A percentile compares a stretch with the other conserved stretches of the same genome.
Evolutionary conservation across 2,329 filamentous ascomycete species (phyloP).

Genomic region (Diaporthe sp.): DNA sequence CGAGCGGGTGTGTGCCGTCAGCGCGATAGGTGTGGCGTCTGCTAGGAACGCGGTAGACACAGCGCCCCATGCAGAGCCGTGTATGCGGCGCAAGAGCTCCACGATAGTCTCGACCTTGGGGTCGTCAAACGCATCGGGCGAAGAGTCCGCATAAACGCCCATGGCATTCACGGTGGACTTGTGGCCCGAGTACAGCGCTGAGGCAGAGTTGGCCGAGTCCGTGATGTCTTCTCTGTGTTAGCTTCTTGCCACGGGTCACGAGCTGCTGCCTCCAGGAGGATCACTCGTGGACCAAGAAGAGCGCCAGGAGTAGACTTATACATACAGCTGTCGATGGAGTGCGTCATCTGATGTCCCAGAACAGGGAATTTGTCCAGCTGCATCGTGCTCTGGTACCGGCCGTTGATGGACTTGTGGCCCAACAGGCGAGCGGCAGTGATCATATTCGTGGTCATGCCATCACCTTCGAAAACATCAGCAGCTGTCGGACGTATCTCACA

Average conservation of each 20-base stretch:
- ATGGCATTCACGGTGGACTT: constrained; percentile 88
- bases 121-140: constrained; percentile 80
- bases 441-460: constrained; percentile 82
- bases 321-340: constrained; percentile 26
- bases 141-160: constrained; percentile 85
- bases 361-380: constrained; percentile 87
- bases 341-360: constrained; percentile 84
- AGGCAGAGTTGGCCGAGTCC: constrained; percentile 88
- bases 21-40: constrained; percentile 85
- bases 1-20: constrained; percentile 79
- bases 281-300: not conserved
- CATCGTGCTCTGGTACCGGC: constrained; percentile 83
- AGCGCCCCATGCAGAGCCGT: constrained; percentile 71
- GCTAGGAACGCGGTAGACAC: constrained; percentile 87
- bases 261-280: not conserved
- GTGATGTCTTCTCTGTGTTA: constrained; percentile 77
- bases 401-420: constrained; percentile 86
- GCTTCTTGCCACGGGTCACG: not conserved
- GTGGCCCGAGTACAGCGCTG: constrained; percentile 85
- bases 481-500: not conserved
- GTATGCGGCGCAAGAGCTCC: constrained; percentile 77
- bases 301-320: not conserved
- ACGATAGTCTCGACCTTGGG: constrained; percentile 89
- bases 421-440: constrained; percentile 85
- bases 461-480: constrained; percentile 47